phyloP scores from a whole-genome alignment of 2,329 filamentous ascomycete species.

The Leptographium lundbergii region DNA sequence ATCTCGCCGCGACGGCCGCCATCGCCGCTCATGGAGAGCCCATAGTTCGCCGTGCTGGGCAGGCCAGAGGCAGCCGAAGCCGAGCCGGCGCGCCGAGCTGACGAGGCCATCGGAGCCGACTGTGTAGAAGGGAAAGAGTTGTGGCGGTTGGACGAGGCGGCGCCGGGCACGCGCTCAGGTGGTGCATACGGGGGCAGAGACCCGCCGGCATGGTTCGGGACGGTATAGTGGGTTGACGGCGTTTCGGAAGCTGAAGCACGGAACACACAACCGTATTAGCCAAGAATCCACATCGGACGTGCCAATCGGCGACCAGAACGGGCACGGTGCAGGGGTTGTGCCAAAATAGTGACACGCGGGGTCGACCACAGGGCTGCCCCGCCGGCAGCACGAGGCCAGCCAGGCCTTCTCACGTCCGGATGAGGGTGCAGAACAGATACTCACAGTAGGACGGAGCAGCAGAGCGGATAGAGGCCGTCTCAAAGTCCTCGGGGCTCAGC shows the following conservation, averaged over 20 bases:
- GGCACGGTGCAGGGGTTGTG: not conserved
- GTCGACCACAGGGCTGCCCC: not conserved
- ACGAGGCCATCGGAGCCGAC: not conserved
- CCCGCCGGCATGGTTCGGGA: conserved; percentile 25
- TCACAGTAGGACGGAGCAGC: conserved; percentile 56
- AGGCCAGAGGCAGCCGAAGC: conserved; percentile 12
- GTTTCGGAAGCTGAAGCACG: conserved; percentile 42
- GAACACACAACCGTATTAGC: not conserved
- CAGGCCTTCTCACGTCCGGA: not conserved
- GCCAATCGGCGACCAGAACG: not conserved
- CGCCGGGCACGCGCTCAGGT: conserved; percentile 17
- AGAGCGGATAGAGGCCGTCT: conserved; percentile 54
- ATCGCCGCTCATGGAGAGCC: not conserved
- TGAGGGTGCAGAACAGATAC: conserved; percentile 14
- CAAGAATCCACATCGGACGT: not conserved
- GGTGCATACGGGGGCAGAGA: conserved; percentile 40
- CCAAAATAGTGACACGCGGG: not conserved
- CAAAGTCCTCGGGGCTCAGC: conserved; percentile 42
- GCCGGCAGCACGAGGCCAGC: not conserved
- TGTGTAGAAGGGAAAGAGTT: not conserved
- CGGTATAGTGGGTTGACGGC: conserved; percentile 49
- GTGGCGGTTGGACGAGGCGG: conserved; percentile 4
- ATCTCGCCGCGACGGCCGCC: conserved; percentile 17
- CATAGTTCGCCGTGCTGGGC: conserved; percentile 27
- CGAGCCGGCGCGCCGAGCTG: conserved; percentile 1